Evolutionary conservation across 495 filamentous ascomycete genomes (phyloP).

Genomic region (Talaromyces proteolyticus): DNA sequence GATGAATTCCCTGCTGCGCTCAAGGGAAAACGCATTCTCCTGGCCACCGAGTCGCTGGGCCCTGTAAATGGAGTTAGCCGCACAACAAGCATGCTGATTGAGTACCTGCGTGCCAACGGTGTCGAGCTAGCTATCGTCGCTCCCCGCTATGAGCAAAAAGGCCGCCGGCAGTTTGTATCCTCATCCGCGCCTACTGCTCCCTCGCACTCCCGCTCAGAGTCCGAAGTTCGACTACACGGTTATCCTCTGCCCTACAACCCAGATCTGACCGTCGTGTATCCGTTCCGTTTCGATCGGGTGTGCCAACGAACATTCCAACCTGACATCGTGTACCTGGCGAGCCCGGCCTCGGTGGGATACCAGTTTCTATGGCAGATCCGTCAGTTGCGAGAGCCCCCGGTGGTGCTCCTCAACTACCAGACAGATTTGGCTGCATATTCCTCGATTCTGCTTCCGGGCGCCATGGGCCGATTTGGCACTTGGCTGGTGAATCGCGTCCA

Average conservation of each 20-base stretch:
- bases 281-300: conserved; percentile 49
- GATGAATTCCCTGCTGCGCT: conserved; percentile 39
- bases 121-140: conserved; percentile 53
- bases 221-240: conserved; percentile 47
- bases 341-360: conserved; percentile 58
- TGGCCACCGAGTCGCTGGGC: conserved; percentile 60
- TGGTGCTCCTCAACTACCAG: conserved; percentile 57
- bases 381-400: conserved; percentile 43
- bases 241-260: conserved; percentile 62
- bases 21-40: conserved; percentile 46
- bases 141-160: conserved; percentile 32
- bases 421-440: conserved; percentile 60
- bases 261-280: conserved; percentile 56
- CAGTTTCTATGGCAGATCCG: conserved; percentile 56
- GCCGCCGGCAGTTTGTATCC: conserved; percentile 9
- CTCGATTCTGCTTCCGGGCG: conserved; percentile 52
- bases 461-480: conserved; percentile 48
- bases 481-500: conserved; percentile 49
- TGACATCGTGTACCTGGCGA: conserved; percentile 56
- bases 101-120: conserved; percentile 51
- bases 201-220: conserved; percentile 9
- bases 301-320: conserved; percentile 49
- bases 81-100: conserved; percentile 55
- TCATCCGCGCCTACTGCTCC: conserved; percentile 8
- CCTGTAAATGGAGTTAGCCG: conserved; percentile 61